Base-by-base conservation (phyloP, 2,329 filamentous ascomycete species). In the Aspergillus intermedius region DNA sequence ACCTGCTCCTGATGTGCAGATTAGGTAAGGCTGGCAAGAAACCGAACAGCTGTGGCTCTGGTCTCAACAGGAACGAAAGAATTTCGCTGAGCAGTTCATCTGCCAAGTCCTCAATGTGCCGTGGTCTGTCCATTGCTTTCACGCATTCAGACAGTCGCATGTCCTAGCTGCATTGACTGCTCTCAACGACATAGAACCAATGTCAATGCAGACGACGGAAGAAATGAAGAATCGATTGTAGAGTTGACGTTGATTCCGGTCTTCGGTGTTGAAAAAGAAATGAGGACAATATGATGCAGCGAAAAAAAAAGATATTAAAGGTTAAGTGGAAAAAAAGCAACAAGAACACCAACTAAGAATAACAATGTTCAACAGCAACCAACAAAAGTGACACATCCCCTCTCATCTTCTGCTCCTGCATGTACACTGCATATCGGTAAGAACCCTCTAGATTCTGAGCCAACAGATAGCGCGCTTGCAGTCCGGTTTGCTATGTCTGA, bases 71-170 rank as follows among this genome's bases (percentile, higher is more conserved):
- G 41, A 62, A 68, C 12, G 56, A 59, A 19, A 69, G 52, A 17
- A 69, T 61, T 32, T 66, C 59, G 47, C 53, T 63, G 45, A 70
- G 54, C 39, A 70, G 49, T 53, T 70, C 67, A 51, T 69, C 66
- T 39, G 67, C 63, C 49, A 70, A 58, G 52, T 63, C 54, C 37
- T 60, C 56, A 58, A 70, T 66, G 49, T 55, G 60, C 54, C 60
- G 57, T 50, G 59, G 55, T 46, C 51, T 55, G 51, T 62, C 57
- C 66, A 69, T 68, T 53, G 48, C 65, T 52, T 56, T 55, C 50
- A 58, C 58, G 58, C 51, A 52, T 48, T 52, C 54, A 57, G 52
- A 55, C 60, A 63, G 64, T 64, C 64, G 62, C 57, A 54, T 57
- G 54, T 54, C 58, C 58, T 40, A 63, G 60, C 63, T 62, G 61